These are phyloP conservation scores for Lithocarpus polystachyus DNA, from an alignment of 306 rosid genomes.

Conservation along the genomic window DNA sequence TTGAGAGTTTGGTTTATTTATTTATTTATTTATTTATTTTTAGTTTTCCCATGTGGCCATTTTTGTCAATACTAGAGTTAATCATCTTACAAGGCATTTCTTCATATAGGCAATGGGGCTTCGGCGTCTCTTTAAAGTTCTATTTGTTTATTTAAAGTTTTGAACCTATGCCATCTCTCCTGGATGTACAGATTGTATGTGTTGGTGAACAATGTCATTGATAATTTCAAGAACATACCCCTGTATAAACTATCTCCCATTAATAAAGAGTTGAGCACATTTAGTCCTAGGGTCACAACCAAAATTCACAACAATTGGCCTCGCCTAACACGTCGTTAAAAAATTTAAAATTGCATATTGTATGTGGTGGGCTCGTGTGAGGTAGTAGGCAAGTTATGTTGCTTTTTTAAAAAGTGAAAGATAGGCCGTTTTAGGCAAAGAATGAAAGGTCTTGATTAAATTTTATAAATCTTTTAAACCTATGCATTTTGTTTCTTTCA, in stretches of 20 bases:
- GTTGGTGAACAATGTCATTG: background rate
- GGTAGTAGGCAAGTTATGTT: no score
- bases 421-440: no score
- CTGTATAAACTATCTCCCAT: background rate
- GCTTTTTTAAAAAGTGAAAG: no score
- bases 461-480: no score
- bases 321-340: no score
- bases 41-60: background rate
- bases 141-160: background rate
- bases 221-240: background rate
- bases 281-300: no score
- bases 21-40: no score
- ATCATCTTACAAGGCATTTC: constrained; percentile 9
- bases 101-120: constrained; percentile 7
- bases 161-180: background rate
- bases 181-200: background rate
- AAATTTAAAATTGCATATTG: no score
- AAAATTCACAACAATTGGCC: no score
- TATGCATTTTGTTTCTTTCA: no score
- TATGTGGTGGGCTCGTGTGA: no score
- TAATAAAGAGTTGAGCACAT: background rate
- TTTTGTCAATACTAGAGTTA: background rate
- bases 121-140: background rate
- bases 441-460: no score
- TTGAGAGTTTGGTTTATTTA: background rate